phyloP scores from a whole-genome alignment of 495 filamentous ascomycete species.

The Glarea lozoyensis region DNA sequence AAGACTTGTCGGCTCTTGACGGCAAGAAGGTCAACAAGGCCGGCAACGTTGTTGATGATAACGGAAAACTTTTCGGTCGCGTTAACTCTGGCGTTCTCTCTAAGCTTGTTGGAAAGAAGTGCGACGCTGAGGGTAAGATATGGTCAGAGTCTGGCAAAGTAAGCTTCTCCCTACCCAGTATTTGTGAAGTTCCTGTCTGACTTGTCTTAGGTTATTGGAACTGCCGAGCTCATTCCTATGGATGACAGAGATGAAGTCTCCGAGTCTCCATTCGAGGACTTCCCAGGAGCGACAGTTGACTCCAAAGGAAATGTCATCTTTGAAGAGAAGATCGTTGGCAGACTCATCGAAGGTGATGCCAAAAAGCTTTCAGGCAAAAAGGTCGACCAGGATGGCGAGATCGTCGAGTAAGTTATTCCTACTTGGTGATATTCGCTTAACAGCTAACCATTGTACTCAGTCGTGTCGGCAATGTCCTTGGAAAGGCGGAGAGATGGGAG shows the following conservation, averaged over 20 bases:
- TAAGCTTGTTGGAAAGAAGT: conserved; percentile 58
- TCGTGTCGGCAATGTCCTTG: conserved; percentile 73
- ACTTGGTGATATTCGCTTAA: too few species aligned
- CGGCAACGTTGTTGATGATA: conserved; percentile 63
- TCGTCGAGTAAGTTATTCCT: conserved; percentile 71
- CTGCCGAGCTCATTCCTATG: conserved; percentile 63
- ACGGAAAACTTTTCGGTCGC: conserved; percentile 63
- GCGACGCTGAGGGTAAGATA: conserved; percentile 65
- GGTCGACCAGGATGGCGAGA: conserved; percentile 78
- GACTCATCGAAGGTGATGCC: conserved; percentile 66
- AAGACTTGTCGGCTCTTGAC: conserved; percentile 57
- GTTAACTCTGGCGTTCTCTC: conserved; percentile 60
- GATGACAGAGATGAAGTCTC: conserved; percentile 58
- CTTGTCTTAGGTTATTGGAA: conserved; percentile 67
- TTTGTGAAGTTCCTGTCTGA: too few species aligned
- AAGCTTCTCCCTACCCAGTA: too few species aligned
- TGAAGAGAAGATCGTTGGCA: conserved; percentile 62
- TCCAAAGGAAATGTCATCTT: conserved; percentile 62
- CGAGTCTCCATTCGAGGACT: conserved; percentile 65
- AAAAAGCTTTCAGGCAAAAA: conserved; percentile 65
- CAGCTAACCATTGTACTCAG: too few species aligned
- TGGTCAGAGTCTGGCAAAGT: conserved; percentile 65
- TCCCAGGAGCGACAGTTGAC: conserved; percentile 59
- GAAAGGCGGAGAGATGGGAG: conserved; percentile 64
- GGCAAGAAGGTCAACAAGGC: conserved; percentile 68